Evolutionary conservation across 495 filamentous ascomycete species (phyloP), one percentile per base, ranked within the genome.

Genomic region (Xylaria longipes): DNA sequence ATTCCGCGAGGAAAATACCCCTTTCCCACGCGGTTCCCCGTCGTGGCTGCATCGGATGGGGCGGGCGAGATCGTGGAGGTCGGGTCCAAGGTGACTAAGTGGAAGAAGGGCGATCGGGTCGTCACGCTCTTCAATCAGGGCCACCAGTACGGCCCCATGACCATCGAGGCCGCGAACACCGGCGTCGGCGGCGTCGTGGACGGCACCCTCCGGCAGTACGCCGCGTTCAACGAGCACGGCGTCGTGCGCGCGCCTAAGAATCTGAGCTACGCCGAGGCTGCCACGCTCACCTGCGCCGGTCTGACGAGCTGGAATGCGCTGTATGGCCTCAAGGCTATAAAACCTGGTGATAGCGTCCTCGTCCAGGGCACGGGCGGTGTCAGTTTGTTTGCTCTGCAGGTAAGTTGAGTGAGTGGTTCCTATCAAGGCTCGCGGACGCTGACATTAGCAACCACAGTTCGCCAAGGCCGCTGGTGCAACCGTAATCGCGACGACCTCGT

Each of bases 311-410:
- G 94, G 93, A 96, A 96, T 71, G 91, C 88, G 8, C 82, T 97
- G 5, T 96, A 92, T 71, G 94, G 93, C 0, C 71, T 95, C 45
- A 89, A 85, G 78, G 76, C 80, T 0, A 72, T 96, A 68, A 88
- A 86, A 79, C 89, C 91, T 0, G 94, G 93, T 1, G 84, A 95
- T 65, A 84, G 80, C 4, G 92, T 97, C 1, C 79, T 97, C 27
- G 91, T 92, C 4, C 92, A 95, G 76, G 94, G 94, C 35, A 95
- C 92, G 6, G 93, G 94, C 3, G 93, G 93, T 71, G 93, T 97
- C 14, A 91, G 88, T 71, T 87, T 94, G 14, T 95, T 96, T 75
- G 92, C 85, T 20, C 72, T 95, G 65, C 91, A 91, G 87, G 89
- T 91, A 79, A 37, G 84, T 35, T 58, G 29, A 50, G 15, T 6